Base-by-base conservation (phyloP, 208 protist genomes). In the Balamuthia mandrillaris region DNA sequence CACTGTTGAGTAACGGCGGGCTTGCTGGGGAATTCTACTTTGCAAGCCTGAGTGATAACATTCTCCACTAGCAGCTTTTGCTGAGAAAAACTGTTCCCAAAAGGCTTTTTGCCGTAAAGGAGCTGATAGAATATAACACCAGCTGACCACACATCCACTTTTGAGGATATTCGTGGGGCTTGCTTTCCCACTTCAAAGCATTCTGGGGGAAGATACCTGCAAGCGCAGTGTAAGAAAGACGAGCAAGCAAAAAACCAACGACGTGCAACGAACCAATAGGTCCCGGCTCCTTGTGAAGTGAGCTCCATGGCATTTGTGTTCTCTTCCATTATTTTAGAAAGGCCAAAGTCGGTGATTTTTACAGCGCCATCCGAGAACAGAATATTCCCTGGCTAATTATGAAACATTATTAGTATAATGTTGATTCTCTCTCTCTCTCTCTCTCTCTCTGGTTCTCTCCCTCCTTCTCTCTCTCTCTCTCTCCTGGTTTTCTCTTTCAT, bases 331-430 rank as follows among this genome's bases (percentile, higher is more conserved):
- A 98, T 93, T 90, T 98, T 98, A 49, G 94, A 96, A 18, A 98
- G 93, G 10, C 97, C 97, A 94, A 98, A 98, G 90, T 98, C 97
- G 14, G 96, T 98, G 41, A 98, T 96, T 86, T 98, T 97, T n/a
- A 97, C 94, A 12, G 24, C 27, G 24, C 82, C 82, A 29, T 85
- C 74, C 6, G 41, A 37, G n/a, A 89, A 89, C n/a, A 90, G 49
- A 47, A 90, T 87, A 47, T 90, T 90, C 27, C 88, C 89, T 0
- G 90, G 92, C 88, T n/a, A n/a, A n/a, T n/a, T n/a, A n/a, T n/a
- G n/a, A n/a, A n/a, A n/a, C n/a, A n/a, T n/a, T n/a, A n/a, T n/a
- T n/a, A n/a, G n/a, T n/a, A n/a, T n/a, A n/a, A n/a, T n/a, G n/a
- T n/a, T n/a, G n/a, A n/a, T n/a, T n/a, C n/a, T n/a, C n/a, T n/a